Evolutionary conservation across 371 early-diverging fungal species (phyloP).

Genomic region (Coemansia sp.): DNA sequence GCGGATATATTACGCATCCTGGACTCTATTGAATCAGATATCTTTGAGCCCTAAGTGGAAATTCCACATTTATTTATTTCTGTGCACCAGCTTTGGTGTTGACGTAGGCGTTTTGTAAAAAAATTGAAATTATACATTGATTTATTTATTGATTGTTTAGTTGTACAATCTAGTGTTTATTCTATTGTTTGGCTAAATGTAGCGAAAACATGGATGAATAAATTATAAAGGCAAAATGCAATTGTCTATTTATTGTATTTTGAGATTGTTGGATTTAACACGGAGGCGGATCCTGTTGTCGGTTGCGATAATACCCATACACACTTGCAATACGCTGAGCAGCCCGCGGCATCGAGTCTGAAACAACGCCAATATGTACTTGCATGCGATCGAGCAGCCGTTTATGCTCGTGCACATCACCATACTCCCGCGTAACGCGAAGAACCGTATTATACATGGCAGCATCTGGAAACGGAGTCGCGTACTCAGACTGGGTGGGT

Average conservation of each 20-base stretch:
- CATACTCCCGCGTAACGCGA: slow-evolving; percentile 1
- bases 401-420: slow-evolving; percentile 22
- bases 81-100: too few relatives aligned
- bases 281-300: background rate
- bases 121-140: too few relatives aligned
- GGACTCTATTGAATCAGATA: slow-evolving; percentile 39
- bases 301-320: background rate
- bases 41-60: slow-evolving; percentile 30
- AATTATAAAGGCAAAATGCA: too few relatives aligned
- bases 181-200: background rate
- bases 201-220: too few relatives aligned
- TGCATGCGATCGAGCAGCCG: slow-evolving; percentile 23
- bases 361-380: slow-evolving; percentile 9
- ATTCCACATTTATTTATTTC: too few relatives aligned
- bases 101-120: too few relatives aligned
- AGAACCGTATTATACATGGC: slow-evolving; percentile 27
- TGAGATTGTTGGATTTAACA: background rate
- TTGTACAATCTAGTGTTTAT: too few relatives aligned
- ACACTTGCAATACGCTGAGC: slow-evolving; percentile 17
- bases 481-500: background rate
- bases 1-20: slow-evolving; percentile 31
- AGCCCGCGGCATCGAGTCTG: background rate
- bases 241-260: too few relatives aligned
- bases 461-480: slow-evolving; percentile 20
- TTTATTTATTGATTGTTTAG: too few relatives aligned